Percentiles rank a stretch among this genome's conserved stretches.
Conservation (phyloP, 169 alveolate genomes). For the Sarcocystis neurona region DNA sequence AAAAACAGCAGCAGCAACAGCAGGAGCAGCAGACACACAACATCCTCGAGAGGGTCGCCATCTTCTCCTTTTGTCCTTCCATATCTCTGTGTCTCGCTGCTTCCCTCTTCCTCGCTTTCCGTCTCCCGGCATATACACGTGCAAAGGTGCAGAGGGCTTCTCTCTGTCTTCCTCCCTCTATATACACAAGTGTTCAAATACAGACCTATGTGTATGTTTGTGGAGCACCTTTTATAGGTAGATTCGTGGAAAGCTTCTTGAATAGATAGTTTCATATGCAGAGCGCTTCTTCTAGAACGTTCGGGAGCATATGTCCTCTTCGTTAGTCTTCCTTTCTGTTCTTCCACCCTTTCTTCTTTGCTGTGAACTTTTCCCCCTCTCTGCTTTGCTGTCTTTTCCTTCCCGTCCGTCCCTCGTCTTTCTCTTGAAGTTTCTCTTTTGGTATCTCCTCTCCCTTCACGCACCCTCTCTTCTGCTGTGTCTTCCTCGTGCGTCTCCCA, state of each 20-base stretch:
- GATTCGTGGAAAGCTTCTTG: background rate
- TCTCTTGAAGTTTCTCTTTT: too few species aligned
- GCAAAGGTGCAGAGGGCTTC: background rate
- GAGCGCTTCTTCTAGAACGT: background rate
- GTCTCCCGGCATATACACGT: background rate
- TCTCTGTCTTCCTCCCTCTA: too few species aligned
- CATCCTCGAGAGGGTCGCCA: background rate
- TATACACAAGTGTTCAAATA: background rate
- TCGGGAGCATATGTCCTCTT: background rate
- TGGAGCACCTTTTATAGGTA: too few species aligned
- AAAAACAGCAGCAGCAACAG: background rate
- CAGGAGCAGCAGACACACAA: background rate
- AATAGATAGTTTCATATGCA: background rate
- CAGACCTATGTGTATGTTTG: background rate
- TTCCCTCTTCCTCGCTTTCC: background rate
- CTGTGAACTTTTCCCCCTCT: background rate
- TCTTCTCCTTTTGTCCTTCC: background rate
- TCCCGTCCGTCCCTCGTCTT: background rate
- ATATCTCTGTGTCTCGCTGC: background rate
- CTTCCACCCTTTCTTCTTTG: too few species aligned
- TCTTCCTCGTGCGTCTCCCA: too few species aligned
- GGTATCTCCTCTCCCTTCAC: too few species aligned
- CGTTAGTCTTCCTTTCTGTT: background rate
- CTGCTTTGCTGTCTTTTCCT: background rate
- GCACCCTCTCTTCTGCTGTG: too few species aligned